Percentiles rank a stretch among this genome's conserved stretches.
Conservation (phyloP, 2,329 filamentous ascomycete species). For the Daldinia sp. region DNA sequence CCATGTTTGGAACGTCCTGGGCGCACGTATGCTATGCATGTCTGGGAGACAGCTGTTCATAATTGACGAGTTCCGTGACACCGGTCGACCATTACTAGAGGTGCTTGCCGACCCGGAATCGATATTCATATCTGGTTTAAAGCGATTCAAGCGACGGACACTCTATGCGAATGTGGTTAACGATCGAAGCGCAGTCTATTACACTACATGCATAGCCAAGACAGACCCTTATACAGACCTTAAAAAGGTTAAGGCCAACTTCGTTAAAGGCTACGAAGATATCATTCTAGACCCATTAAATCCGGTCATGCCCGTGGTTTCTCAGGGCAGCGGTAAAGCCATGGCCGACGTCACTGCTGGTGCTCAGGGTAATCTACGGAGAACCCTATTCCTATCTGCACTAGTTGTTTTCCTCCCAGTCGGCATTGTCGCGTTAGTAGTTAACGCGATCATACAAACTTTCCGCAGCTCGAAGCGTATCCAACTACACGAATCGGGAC, state of each 20-base stretch:
- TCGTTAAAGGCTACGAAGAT: conserved; percentile 77
- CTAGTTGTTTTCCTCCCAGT: conserved; percentile 80
- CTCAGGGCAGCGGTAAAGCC: conserved; percentile 46
- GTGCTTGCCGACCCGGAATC: conserved; percentile 85
- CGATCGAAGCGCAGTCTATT: conserved; percentile 84
- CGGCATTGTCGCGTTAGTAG: conserved; percentile 75
- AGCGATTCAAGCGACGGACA: conserved; percentile 79
- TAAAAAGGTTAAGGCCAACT: conserved; percentile 77
- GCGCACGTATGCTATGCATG: conserved; percentile 81
- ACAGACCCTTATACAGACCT: conserved; percentile 81
- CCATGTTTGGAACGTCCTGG: conserved; percentile 84
- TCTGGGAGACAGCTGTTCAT: conserved; percentile 90
- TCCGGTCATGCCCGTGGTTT: conserved; percentile 66
- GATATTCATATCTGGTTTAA: conserved; percentile 85
- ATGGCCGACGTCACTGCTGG: conserved; percentile 53
- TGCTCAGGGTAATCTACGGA: conserved; percentile 57
- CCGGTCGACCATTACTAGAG: conserved; percentile 81
- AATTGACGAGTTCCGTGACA: conserved; percentile 87
- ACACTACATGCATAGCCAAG: conserved; percentile 82
- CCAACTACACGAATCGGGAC: conserved; percentile 77
- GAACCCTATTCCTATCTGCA: conserved; percentile 73
- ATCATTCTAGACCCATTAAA: conserved; percentile 78
- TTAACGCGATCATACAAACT: conserved; percentile 83
- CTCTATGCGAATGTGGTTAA: conserved; percentile 91
- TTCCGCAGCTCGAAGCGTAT: conserved; percentile 81